A percentile compares a stretch with the other conserved stretches of the same genome.
These are phyloP conservation scores for Protomyces pachydermus DNA, from an alignment of 1,139 yeast species.

Conservation along the genomic window DNA sequence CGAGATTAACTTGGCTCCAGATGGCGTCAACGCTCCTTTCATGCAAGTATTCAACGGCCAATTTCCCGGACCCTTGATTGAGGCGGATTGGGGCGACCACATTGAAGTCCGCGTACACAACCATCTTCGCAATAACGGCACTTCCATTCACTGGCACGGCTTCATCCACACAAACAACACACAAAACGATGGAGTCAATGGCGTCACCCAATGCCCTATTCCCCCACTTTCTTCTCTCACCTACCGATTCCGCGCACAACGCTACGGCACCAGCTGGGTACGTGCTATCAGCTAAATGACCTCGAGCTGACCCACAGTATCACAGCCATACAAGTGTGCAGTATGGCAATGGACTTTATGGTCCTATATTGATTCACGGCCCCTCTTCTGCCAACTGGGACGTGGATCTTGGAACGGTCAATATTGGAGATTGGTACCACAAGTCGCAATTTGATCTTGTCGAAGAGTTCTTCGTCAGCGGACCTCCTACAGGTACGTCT, in stretches of 20 bases:
- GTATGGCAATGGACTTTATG: slow-evolving; percentile 42
- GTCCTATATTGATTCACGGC: background rate
- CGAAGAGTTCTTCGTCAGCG: slow-evolving; percentile 55
- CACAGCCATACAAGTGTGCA: slow-evolving; percentile 14
- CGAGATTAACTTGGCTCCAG: slow-evolving; percentile 33
- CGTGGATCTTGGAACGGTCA: slow-evolving; percentile 55
- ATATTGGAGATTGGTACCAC: slow-evolving; percentile 75
- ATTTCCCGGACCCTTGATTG: slow-evolving; percentile 74
- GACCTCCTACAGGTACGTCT: slow-evolving; percentile 74
- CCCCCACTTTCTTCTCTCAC: slow-evolving; percentile 65
- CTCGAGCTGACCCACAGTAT: background rate
- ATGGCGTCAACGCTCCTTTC: slow-evolving; percentile 37
- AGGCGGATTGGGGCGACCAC: slow-evolving; percentile 62
- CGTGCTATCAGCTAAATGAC: slow-evolving; percentile 43
- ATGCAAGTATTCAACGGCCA: slow-evolving; percentile 38
- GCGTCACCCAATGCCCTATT: slow-evolving; percentile 77
- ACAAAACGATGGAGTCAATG: slow-evolving; percentile 78
- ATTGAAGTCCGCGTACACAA: slow-evolving; percentile 58
- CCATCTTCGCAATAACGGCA: slow-evolving; percentile 50
- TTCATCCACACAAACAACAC: slow-evolving; percentile 61
- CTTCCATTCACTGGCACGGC: slow-evolving; percentile 83
- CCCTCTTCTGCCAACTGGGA: slow-evolving; percentile 44
- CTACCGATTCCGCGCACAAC: slow-evolving; percentile 62
- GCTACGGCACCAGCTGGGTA: slow-evolving; percentile 82
- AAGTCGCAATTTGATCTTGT: slow-evolving; percentile 48